These are phyloP conservation scores for Clavariopsis aquatica DNA, from an alignment of 495 filamentous ascomycete genomes.

Conservation along the genomic window DNA sequence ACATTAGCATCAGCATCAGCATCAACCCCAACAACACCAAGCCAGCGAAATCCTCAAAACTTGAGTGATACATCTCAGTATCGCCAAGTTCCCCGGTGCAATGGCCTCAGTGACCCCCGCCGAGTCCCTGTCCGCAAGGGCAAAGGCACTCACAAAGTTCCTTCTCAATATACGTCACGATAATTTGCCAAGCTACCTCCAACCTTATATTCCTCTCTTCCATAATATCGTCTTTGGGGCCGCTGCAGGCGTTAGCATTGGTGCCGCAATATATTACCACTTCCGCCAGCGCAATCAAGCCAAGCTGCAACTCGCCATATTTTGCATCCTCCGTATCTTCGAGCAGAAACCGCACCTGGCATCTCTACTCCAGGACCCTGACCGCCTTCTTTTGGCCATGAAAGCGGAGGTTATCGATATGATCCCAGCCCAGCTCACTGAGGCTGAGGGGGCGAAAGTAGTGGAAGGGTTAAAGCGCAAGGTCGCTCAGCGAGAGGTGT, in stretches of 20 bases:
- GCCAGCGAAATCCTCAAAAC: too few relatives aligned
- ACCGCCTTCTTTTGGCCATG: background rate
- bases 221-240: background rate
- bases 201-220: background rate
- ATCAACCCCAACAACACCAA: background rate
- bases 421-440: background rate
- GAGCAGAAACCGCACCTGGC: background rate
- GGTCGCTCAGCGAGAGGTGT: background rate
- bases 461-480: slow-evolving; percentile 5
- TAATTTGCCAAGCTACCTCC: background rate
- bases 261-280: background rate
- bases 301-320: slow-evolving; percentile 16
- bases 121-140: background rate
- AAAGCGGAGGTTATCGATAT: background rate
- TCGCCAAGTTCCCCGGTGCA: background rate
- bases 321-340: slow-evolving; percentile 10
- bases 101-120: background rate
- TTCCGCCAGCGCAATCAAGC: background rate
- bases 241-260: background rate
- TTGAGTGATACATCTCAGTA: background rate
- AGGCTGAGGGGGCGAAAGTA: background rate
- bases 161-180: background rate
- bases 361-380: background rate
- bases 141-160: slow-evolving; percentile 1
- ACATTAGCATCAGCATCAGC: background rate